phyloP scores from a whole-genome alignment of 441 rosid genomes.

The Bruguiera hainesii region DNA sequence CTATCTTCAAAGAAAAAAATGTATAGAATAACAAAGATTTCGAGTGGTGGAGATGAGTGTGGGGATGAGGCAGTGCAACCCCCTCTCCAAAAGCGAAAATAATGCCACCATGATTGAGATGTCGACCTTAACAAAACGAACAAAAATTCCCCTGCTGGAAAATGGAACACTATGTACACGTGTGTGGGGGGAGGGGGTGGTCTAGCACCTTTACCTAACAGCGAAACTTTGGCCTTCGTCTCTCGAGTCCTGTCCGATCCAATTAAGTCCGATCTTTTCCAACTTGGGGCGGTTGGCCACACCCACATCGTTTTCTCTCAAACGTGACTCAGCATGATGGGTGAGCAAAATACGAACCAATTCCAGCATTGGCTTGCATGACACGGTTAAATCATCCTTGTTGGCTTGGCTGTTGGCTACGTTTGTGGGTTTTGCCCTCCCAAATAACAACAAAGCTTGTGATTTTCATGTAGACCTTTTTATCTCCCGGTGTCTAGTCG shows the following conservation, averaged over 20 bases:
- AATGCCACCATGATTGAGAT: conserved; percentile 66
- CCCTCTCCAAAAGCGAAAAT: conserved; percentile 22
- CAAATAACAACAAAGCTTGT: conserved; percentile 7
- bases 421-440: conserved; percentile 4
- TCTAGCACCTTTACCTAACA: conserved; percentile 39
- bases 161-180: conserved; percentile 43
- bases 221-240: conserved; percentile 20
- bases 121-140: conserved; percentile 43
- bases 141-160: conserved; percentile 25
- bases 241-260: too few relatives aligned
- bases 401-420: conserved; percentile 1
- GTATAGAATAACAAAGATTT: background rate
- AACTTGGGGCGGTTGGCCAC: too few relatives aligned
- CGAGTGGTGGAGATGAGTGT: conserved; percentile 18
- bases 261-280: too few relatives aligned
- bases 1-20: background rate
- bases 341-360: too few relatives aligned
- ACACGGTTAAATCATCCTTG: conserved; percentile 10
- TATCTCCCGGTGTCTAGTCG: too few relatives aligned
- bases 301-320: too few relatives aligned
- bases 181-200: conserved; percentile 43
- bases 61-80: conserved; percentile 32
- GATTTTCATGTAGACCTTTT: background rate
- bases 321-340: too few relatives aligned
- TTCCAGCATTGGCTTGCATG: too few relatives aligned